Evolutionary conservation across 2,329 filamentous ascomycete genomes (phyloP).

Genomic region (Ophiostoma sp.): DNA sequence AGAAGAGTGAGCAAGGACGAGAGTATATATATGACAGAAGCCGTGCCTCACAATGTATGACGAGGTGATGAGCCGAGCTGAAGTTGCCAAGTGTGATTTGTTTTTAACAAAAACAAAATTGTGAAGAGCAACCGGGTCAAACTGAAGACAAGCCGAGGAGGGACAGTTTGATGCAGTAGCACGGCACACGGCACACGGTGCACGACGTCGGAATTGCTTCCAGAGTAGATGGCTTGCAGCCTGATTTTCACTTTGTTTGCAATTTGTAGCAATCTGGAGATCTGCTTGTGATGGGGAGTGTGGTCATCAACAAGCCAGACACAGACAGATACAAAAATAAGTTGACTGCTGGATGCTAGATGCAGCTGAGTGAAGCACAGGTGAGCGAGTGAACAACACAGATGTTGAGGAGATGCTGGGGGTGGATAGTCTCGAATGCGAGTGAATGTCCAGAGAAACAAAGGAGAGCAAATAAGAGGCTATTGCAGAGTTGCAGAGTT

Average conservation of each 20-base stretch:
- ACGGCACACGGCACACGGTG: neutral
- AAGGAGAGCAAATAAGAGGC: neutral
- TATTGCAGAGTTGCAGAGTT: neutral
- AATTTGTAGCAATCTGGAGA: neutral
- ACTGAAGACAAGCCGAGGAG: neutral
- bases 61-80: neutral
- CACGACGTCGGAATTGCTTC: constrained; percentile 9
- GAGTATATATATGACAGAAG: neutral
- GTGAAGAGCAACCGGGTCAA: constrained; percentile 7
- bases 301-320: neutral
- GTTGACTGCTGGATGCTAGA: no score
- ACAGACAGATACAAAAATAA: neutral
- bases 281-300: constrained; percentile 9
- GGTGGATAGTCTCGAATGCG: neutral
- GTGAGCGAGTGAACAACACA: neutral
- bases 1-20: neutral
- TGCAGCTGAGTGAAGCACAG: neutral
- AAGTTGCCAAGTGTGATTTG: neutral
- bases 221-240: constrained; percentile 11
- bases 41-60: neutral
- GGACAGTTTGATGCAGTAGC: neutral
- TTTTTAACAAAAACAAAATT: neutral
- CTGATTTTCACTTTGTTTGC: constrained; percentile 2
- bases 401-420: neutral
- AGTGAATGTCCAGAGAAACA: neutral